A percentile compares a stretch with the other conserved stretches of the same genome.
phyloP scores from a whole-genome alignment of 2,329 filamentous ascomycete genomes.

The Orbilia oligospora region DNA sequence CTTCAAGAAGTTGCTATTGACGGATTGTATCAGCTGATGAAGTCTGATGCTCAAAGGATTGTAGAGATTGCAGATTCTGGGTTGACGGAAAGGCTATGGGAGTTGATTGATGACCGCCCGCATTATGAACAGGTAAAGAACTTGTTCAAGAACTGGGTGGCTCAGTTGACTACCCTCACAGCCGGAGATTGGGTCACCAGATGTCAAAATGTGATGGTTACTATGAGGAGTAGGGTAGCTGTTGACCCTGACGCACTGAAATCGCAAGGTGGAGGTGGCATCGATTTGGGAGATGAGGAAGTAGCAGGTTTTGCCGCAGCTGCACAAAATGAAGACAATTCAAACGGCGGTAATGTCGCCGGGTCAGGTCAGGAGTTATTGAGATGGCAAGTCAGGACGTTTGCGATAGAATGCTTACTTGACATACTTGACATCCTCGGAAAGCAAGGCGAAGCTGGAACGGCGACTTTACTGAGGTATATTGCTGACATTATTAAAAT shows the following conservation, averaged over 20 bases:
- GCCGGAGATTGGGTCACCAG: constrained; percentile 88
- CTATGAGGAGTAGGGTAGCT: constrained; percentile 78
- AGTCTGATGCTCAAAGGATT: constrained; percentile 87
- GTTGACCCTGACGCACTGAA: constrained; percentile 68
- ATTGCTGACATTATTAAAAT: constrained; percentile 95
- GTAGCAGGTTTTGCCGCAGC: constrained; percentile 88
- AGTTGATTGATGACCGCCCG: constrained; percentile 83
- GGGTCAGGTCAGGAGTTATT: constrained; percentile 84
- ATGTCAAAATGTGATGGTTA: constrained; percentile 89
- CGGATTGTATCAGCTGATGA: constrained; percentile 94
- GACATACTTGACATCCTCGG: constrained; percentile 84
- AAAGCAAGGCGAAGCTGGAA: constrained; percentile 83
- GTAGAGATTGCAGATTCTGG: constrained; percentile 80
- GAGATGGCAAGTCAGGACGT: constrained; percentile 94
- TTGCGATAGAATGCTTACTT: constrained; percentile 89
- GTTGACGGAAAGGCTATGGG: constrained; percentile 92
- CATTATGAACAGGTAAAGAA: constrained; percentile 84
- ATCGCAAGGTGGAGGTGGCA: constrained; percentile 68
- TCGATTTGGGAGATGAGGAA: constrained; percentile 95
- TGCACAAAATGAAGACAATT: constrained; percentile 71
- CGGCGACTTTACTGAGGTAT: constrained; percentile 84
- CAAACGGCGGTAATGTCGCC: constrained; percentile 73
- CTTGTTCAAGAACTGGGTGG: constrained; percentile 92
- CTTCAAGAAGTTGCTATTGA: constrained; percentile 86
- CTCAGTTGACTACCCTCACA: constrained; percentile 85